Conservation (phyloP, 345 rosid genomes). For the Acer negundo region DNA sequence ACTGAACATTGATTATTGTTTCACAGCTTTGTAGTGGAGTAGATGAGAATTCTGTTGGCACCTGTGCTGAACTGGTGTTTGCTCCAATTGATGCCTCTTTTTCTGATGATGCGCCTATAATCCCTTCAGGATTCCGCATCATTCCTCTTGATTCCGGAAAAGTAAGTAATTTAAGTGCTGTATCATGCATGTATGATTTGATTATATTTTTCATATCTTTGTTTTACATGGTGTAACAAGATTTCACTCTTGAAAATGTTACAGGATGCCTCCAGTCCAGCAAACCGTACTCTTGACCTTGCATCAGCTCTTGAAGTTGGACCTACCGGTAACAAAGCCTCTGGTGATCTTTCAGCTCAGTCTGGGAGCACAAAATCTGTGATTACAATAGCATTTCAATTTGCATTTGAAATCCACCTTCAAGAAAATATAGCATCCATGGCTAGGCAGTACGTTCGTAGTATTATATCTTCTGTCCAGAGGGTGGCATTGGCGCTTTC, state of each 20-base stretch:
- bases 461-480: conserved; percentile 88
- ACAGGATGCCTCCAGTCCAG: conserved; percentile 85
- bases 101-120: conserved; percentile 90
- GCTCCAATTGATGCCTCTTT: conserved; percentile 97
- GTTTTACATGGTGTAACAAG: neutral
- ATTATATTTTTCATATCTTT: neutral
- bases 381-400: conserved; percentile 95
- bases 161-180: conserved; percentile 36
- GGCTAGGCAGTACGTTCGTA: conserved; percentile 91
- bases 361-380: conserved; percentile 73
- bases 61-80: conserved; percentile 85
- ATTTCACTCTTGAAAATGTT: conserved; percentile 7
- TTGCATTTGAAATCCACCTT: conserved; percentile 83
- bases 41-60: conserved; percentile 83
- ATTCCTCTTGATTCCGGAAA: conserved; percentile 83
- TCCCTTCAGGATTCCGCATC: conserved; percentile 97
- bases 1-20: conserved; percentile 10
- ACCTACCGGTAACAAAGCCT: conserved; percentile 50
- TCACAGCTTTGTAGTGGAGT: conserved; percentile 91
- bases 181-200: conserved; percentile 1
- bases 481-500: conserved; percentile 96
- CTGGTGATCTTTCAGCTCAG: conserved; percentile 57
- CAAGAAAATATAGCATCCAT: conserved; percentile 85
- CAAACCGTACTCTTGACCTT: conserved; percentile 93
- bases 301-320: conserved; percentile 93